phyloP scores from a whole-genome alignment of 164 flowering plant genomes.

The Amborella trichopoda region DNA sequence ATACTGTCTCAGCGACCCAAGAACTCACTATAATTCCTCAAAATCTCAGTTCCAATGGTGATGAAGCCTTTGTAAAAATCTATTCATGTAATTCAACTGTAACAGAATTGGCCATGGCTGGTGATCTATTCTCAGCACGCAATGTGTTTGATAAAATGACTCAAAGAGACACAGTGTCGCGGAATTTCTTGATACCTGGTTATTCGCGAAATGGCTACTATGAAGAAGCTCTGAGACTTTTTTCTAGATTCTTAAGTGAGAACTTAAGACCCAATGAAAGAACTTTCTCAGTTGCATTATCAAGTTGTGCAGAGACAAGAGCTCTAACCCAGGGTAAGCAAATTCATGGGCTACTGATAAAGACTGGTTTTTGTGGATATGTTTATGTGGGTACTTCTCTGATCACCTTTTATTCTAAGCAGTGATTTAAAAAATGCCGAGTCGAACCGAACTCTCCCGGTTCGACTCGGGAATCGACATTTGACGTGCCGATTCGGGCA shows the following conservation, averaged over 20 bases:
- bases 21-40: no score
- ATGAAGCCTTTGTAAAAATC: no score
- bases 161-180: constrained; percentile 7
- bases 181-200: constrained; percentile 9
- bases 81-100: no score
- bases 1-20: no score
- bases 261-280: constrained; percentile 28
- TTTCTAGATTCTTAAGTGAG: constrained; percentile 1
- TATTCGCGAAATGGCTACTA: constrained; percentile 2
- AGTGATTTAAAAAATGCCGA: no score
- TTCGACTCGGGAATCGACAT: no score
- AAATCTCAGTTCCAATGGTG: no score
- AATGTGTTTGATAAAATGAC: constrained; percentile 12
- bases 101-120: background rate
- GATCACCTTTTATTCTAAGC: no score
- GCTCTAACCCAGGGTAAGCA: background rate
- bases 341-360: constrained; percentile 37
- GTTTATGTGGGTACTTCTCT: no score
- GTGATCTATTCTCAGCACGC: constrained; percentile 3
- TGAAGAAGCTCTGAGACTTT: constrained; percentile 2
- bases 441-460: no score
- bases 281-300: constrained; percentile 41
- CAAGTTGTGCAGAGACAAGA: constrained; percentile 16
- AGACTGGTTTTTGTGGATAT: no score
- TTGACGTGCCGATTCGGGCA: no score